Conservation (phyloP, 139 green algal genomes). For the Monoraphidium neglectum region DNA sequence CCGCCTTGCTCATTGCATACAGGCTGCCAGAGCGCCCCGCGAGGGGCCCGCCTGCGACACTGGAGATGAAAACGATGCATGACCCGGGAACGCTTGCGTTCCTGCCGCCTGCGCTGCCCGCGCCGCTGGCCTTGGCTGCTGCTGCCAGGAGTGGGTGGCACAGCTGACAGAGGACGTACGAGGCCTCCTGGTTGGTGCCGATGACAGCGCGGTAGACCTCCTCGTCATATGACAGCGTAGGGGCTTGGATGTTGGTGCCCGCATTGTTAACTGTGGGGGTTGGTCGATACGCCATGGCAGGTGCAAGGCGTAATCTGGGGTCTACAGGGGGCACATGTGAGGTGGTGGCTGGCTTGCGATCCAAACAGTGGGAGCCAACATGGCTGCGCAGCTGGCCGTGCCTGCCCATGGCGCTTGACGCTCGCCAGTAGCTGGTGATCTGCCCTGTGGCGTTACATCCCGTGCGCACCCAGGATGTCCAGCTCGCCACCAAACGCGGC, state of each 20-base stretch:
- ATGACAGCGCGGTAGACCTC: slow-evolving; percentile 73
- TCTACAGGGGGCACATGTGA: not conserved
- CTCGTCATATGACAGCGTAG: slow-evolving; percentile 65
- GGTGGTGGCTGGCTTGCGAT: too few relatives aligned
- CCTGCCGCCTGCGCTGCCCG: slow-evolving; percentile 1
- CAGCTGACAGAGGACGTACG: slow-evolving; percentile 63
- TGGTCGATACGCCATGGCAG: too few relatives aligned
- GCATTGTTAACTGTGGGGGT: slow-evolving; percentile 64
- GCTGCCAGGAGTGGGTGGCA: slow-evolving; percentile 34
- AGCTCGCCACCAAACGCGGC: slow-evolving; percentile 39
- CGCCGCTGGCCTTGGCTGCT: slow-evolving; percentile 39
- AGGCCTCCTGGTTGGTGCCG: slow-evolving; percentile 72
- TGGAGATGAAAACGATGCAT: slow-evolving; percentile 74
- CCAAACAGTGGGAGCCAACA: too few relatives aligned
- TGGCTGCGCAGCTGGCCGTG: too few relatives aligned
- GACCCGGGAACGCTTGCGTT: not conserved
- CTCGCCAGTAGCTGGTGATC: too few relatives aligned
- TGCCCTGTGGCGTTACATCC: not conserved
- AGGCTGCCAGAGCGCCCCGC: slow-evolving; percentile 66
- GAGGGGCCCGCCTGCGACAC: slow-evolving; percentile 76
- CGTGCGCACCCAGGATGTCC: slow-evolving; percentile 34
- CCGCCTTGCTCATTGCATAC: slow-evolving; percentile 83
- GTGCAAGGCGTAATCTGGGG: not conserved
- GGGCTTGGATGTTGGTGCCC: slow-evolving; percentile 76
- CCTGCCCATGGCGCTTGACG: not conserved